Conservation (phyloP, 1,139 yeast genomes). For the Lodderomyces oxycetoniae region DNA sequence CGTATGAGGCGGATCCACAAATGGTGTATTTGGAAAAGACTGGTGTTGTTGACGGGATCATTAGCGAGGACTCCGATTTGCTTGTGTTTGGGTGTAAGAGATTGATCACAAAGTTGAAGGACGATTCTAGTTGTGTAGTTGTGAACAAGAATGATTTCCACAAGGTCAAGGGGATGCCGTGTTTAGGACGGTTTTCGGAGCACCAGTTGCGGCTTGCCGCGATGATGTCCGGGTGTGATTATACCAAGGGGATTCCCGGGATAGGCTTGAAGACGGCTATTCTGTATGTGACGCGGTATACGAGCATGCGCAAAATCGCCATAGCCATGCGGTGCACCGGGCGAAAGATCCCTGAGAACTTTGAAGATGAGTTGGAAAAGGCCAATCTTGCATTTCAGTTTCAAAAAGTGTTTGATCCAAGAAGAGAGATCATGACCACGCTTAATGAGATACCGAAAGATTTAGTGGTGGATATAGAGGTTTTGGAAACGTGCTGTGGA, state of each 20-base stretch:
- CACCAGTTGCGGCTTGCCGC: slow-evolving; percentile 74
- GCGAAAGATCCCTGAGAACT: slow-evolving; percentile 54
- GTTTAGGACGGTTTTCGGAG: slow-evolving; percentile 41
- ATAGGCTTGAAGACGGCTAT: slow-evolving; percentile 81
- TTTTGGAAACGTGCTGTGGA: slow-evolving; percentile 63
- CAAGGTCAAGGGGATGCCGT: slow-evolving; percentile 43
- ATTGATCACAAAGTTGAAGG: slow-evolving; percentile 77
- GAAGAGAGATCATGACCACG: slow-evolving; percentile 42
- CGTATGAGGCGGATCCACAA: slow-evolving; percentile 98
- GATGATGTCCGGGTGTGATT: slow-evolving; percentile 91
- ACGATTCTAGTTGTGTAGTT: slow-evolving; percentile 70
- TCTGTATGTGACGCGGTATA: slow-evolving; percentile 48
- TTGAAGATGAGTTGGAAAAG: slow-evolving; percentile 53
- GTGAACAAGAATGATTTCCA: slow-evolving; percentile 53
- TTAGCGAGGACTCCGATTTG: slow-evolving; percentile 93
- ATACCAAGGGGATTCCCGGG: slow-evolving; percentile 79
- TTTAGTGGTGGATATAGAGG: slow-evolving; percentile 26
- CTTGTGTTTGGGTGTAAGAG: slow-evolving; percentile 79
- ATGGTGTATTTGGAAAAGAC: slow-evolving; percentile 80
- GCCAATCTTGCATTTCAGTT: slow-evolving; percentile 81
- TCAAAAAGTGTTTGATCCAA: slow-evolving; percentile 83
- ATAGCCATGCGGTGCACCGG: slow-evolving; percentile 60
- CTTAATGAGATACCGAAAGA: slow-evolving; percentile 53
- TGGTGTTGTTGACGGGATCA: slow-evolving; percentile 76
- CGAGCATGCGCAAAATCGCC: slow-evolving; percentile 51